Conservation (phyloP, 768 basidiomycete species). For the Postia placenta region DNA sequence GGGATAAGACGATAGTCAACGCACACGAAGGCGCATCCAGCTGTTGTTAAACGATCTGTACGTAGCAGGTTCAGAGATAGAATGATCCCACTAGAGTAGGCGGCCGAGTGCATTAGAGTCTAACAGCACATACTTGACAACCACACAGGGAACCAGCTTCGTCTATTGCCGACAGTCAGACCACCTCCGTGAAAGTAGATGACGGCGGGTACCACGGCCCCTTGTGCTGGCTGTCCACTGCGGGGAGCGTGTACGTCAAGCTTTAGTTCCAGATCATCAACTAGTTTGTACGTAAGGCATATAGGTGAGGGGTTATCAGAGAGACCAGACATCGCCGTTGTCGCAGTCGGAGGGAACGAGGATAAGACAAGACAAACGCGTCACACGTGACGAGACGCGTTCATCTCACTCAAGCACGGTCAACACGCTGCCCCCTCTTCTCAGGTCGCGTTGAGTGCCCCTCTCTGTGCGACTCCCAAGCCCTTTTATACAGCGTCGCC, state of each 20-base stretch:
- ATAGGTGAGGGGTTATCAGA: no score
- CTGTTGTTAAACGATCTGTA: constrained; percentile 38
- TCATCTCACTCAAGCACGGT: not conserved
- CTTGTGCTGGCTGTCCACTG: not conserved
- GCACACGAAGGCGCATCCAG: constrained; percentile 54
- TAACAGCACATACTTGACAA: constrained; percentile 43
- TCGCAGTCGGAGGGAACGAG: no score
- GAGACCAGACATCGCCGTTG: no score
- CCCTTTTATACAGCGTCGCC: not conserved
- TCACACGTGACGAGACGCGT: constrained; percentile 3
- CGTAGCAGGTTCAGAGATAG: not conserved
- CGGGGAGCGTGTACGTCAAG: constrained; percentile 28
- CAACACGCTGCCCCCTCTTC: not conserved
- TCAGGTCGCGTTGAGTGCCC: not conserved
- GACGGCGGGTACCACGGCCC: constrained; percentile 21
- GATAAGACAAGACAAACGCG: not conserved
- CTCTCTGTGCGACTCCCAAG: not conserved
- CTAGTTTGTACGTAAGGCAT: constrained; percentile 29
- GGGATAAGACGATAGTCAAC: constrained; percentile 58
- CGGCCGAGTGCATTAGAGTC: no score
- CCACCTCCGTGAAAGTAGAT: constrained; percentile 50
- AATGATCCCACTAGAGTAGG: not conserved
- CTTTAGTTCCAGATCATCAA: constrained; percentile 19
- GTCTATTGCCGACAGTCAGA: constrained; percentile 50
- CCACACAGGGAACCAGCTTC: constrained; percentile 65